Evolutionary conservation across 768 basidiomycete species (phyloP), one percentile per base, ranked within the genome.

Genomic region (Russula vinacea): DNA sequence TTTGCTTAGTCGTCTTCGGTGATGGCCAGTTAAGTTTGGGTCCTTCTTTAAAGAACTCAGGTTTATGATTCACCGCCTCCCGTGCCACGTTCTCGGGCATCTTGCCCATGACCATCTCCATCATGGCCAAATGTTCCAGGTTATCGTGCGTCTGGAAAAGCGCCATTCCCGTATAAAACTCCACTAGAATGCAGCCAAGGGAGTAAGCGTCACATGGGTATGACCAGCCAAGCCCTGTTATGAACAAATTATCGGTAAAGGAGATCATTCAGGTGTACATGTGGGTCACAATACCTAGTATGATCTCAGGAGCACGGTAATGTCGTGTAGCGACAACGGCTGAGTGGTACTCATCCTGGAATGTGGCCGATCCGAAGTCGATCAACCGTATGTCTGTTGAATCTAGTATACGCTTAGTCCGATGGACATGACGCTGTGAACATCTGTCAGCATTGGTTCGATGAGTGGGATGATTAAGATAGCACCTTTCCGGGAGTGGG

Each of bases 121-220:
- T 99, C 97, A 99, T 99, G 45, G 96, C 97, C 16, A 99, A 85
- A 76, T 99, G 97, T 74, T 99, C 97, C 10, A 98, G 83, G 74
- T 99, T 98, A 76, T 98, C 96, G 71, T 98, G 97, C 0, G 97
- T 98, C 76, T 99, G 97, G 78, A 97, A 99, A n/a, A 99, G 83
- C 9, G 97, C 97, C 39, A 94, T 86, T 32, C 97, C 97, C 19
- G 97, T 99, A 78, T 86, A 96, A 74, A 99, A 98, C 75, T 99
- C 97, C 62, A 99, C 95, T 29, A 99, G 84, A 69, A 99, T 99
- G 77, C 97, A 99, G 8, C 97, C 97, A 56, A 99, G 83, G 19
- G 97, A 99, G 77, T 97, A 99, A 37, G 94, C 92, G 76, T 99
- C 97, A 76, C 97, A 98, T 2, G 97, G 94, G 75, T 88, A 98